phyloP scores from a whole-genome alignment of 1,284 basidiomycete species.

The Trichosporon sp. region DNA sequence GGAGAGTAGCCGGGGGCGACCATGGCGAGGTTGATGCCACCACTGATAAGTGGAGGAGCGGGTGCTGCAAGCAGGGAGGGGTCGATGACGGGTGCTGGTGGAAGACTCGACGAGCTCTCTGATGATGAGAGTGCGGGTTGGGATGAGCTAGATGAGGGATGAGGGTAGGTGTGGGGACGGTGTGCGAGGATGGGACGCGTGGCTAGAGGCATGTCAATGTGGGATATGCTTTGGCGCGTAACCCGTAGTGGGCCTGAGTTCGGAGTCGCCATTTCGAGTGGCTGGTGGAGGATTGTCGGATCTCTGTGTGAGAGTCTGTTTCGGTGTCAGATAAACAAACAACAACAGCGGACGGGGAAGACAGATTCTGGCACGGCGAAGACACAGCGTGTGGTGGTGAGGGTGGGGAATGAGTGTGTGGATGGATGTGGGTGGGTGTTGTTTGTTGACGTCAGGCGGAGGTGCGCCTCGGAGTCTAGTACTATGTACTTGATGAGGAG shows the following conservation, averaged over 20 bases:
- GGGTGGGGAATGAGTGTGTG: background rate
- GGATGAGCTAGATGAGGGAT: background rate
- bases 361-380: background rate
- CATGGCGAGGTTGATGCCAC: slow-evolving; percentile 1
- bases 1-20: background rate
- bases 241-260: background rate
- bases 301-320: background rate
- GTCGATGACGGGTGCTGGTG: background rate
- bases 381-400: background rate
- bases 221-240: background rate
- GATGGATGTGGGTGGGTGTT: background rate
- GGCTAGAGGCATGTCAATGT: background rate
- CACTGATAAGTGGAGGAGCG: background rate
- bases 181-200: background rate
- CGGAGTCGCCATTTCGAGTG: background rate
- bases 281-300: background rate
- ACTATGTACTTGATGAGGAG: background rate
- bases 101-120: background rate
- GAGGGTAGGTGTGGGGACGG: background rate
- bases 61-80: background rate
- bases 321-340: background rate
- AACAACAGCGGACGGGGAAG: background rate
- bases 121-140: background rate
- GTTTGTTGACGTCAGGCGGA: background rate
- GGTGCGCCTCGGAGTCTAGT: background rate